phyloP scores from a whole-genome alignment of 2,329 filamentous ascomycete species.

The Botrytis elliptica region DNA sequence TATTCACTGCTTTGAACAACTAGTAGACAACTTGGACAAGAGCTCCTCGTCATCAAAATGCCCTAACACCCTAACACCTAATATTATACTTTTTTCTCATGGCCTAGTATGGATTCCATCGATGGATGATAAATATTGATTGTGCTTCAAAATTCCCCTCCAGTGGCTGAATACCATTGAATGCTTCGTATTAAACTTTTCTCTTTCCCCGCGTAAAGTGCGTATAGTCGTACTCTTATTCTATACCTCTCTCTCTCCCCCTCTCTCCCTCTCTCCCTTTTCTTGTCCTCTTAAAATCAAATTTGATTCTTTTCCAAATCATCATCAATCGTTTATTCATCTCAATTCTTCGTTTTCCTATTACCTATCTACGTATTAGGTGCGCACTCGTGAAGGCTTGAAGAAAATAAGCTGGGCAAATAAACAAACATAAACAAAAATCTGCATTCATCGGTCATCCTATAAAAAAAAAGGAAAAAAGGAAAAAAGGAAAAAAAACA shows the following conservation, averaged over 20 bases:
- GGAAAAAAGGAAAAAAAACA: neutral
- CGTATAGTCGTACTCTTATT: neutral
- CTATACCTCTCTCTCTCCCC: neutral
- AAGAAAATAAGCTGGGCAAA: neutral
- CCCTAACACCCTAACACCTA: neutral
- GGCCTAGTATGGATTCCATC: neutral
- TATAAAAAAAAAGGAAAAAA: neutral
- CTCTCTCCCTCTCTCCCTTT: neutral
- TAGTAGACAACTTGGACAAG: neutral
- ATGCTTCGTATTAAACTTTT: constrained; percentile 5
- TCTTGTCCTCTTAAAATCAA: neutral
- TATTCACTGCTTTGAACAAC: neutral
- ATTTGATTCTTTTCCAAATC: neutral
- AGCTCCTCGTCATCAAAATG: constrained; percentile 7
- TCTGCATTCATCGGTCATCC: neutral
- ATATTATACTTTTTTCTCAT: neutral
- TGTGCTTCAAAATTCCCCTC: neutral
- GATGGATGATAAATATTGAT: constrained; percentile 8
- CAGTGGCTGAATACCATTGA: constrained; percentile 6
- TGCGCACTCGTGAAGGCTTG: neutral
- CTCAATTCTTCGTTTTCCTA: neutral
- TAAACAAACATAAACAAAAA: neutral
- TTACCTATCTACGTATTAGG: neutral
- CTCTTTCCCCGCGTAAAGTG: neutral
- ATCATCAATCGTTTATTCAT: neutral